phyloP scores from a whole-genome alignment of 73 alveolate genomes.

The Halteria grandinella region DNA sequence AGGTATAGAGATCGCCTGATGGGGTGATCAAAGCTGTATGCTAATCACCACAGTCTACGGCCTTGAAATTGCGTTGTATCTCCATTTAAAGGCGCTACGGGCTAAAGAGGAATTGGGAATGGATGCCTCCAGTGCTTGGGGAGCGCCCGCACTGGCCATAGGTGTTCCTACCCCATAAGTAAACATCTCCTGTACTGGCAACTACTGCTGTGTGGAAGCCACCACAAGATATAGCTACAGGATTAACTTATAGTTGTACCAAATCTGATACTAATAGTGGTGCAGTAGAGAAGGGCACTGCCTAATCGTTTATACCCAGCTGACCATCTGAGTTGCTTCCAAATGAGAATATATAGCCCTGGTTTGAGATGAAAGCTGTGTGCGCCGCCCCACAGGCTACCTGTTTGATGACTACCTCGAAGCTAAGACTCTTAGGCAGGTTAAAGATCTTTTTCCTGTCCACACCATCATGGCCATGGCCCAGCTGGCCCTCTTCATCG shows the following conservation, averaged over 20 bases:
- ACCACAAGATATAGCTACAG: constrained; percentile 32
- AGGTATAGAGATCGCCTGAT: constrained; percentile 23
- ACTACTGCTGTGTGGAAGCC: constrained; percentile 38
- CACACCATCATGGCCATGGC: constrained; percentile 44
- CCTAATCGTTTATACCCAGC: constrained; percentile 41
- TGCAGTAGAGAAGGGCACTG: constrained; percentile 25
- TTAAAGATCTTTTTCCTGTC: constrained; percentile 23
- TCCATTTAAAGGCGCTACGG: neutral
- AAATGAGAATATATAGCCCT: constrained; percentile 36
- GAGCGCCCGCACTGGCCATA: constrained; percentile 42
- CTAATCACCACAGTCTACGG: constrained; percentile 50
- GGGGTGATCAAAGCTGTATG: constrained; percentile 8
- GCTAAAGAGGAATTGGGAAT: constrained; percentile 9
- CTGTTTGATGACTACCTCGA: constrained; percentile 36
- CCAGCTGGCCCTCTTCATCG: constrained; percentile 44
- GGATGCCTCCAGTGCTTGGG: too few species aligned
- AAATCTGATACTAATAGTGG: constrained; percentile 42
- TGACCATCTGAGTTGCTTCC: constrained; percentile 50
- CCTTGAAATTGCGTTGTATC: neutral
- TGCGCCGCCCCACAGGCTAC: constrained; percentile 49
- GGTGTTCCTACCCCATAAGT: constrained; percentile 39
- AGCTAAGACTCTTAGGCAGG: constrained; percentile 49
- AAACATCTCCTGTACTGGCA: constrained; percentile 8
- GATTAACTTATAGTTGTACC: neutral
- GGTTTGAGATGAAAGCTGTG: constrained; percentile 39